A percentile compares a stretch with the other conserved stretches of the same genome.
phyloP scores from a whole-genome alignment of 768 basidiomycete genomes.

The Xerocomellus intermedius region DNA sequence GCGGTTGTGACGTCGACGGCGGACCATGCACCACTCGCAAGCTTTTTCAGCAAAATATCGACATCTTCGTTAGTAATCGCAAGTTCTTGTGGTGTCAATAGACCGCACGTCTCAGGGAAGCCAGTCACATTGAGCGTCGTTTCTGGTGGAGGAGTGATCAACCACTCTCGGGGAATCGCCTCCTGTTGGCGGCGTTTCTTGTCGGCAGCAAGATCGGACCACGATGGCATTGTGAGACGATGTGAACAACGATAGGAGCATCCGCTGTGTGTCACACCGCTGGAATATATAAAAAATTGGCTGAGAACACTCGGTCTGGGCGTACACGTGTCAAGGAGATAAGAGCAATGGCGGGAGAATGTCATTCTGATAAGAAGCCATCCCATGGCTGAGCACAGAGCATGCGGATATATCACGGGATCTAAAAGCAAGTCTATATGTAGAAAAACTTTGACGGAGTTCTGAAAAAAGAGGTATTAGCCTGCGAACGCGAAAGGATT shows the following conservation, averaged over 20 bases:
- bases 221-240: constrained; percentile 27
- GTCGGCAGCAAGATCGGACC: constrained; percentile 52
- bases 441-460: neutral
- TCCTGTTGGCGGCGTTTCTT: constrained; percentile 53
- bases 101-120: constrained; percentile 54
- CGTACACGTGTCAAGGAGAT: neutral
- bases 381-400: neutral
- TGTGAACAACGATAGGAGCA: neutral
- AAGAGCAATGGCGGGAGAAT: neutral
- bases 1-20: constrained; percentile 69
- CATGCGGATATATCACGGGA: too few relatives aligned
- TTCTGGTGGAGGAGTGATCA: constrained; percentile 47
- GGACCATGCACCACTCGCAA: constrained; percentile 56
- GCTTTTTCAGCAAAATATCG: constrained; percentile 47
- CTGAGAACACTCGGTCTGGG: neutral
- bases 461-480: constrained; percentile 23
- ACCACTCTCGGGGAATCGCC: constrained; percentile 65
- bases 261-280: neutral
- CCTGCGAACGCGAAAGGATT: neutral
- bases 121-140: constrained; percentile 50
- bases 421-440: neutral
- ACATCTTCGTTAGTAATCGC: constrained; percentile 56
- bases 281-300: constrained; percentile 6
- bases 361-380: neutral
- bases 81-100: constrained; percentile 56